Percentiles rank a stretch among this genome's conserved stretches.
Evolutionary conservation across 139 green algal species (phyloP).

Genomic region (Chlamydomonas sp.): DNA sequence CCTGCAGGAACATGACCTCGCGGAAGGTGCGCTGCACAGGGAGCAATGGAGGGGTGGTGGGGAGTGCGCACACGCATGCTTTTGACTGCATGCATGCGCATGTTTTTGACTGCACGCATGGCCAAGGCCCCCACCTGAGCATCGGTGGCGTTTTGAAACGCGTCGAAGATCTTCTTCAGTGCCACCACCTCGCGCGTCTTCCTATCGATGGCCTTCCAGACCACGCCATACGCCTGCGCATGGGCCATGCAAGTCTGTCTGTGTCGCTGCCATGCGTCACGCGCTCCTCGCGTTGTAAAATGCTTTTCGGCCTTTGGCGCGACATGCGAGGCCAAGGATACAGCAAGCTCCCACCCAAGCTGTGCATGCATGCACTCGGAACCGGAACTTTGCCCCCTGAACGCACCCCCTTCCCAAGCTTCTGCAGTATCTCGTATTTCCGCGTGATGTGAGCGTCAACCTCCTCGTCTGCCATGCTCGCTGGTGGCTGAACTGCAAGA

Average conservation of each 20-base stretch:
- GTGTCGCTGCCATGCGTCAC: not conserved
- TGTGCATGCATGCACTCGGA: slow-evolving; percentile 47
- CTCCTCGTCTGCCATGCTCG: slow-evolving; percentile 60
- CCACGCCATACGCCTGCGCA: slow-evolving; percentile 95
- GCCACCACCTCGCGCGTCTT: slow-evolving; percentile 78
- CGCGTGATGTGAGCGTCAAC: slow-evolving; percentile 88
- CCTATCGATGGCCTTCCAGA: slow-evolving; percentile 91
- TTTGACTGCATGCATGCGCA: too few species aligned
- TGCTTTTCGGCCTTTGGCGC: not conserved
- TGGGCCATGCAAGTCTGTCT: too few species aligned
- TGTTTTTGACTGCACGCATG: too few species aligned
- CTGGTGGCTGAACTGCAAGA: too few species aligned
- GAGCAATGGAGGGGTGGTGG: too few species aligned
- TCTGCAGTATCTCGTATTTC: slow-evolving; percentile 91
- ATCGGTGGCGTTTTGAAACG: slow-evolving; percentile 96
- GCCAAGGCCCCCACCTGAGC: slow-evolving; percentile 69
- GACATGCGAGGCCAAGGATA: not conserved
- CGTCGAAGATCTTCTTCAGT: slow-evolving; percentile 98
- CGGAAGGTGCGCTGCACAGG: slow-evolving; percentile 88
- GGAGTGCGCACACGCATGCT: too few species aligned
- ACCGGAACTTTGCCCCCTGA: slow-evolving; percentile 80
- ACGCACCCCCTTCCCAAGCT: slow-evolving; percentile 84
- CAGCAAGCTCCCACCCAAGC: not conserved
- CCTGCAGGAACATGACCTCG: slow-evolving; percentile 98
- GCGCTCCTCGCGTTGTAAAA: not conserved